Base-by-base conservation (phyloP, 2,329 filamentous ascomycete genomes). In the Colletotrichum tamarilloi region DNA sequence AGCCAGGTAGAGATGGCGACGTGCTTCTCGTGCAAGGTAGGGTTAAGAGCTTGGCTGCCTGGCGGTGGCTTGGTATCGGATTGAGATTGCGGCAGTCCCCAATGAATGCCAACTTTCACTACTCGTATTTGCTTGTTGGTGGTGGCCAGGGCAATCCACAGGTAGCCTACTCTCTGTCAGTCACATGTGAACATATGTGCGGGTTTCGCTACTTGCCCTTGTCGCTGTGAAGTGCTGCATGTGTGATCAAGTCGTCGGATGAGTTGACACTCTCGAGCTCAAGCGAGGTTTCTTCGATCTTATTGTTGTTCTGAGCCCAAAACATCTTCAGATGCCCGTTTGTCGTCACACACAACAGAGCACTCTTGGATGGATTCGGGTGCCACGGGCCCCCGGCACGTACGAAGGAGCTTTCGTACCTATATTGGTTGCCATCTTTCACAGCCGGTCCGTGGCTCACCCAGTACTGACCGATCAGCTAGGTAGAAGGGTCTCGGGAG, bases 231-330 rank as follows among this genome's bases (percentile, higher is more conserved):
- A 95, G 86, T 52, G 94, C 89, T 12, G 94, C 94, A 83, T 97
- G 95, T 0, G 94, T 95, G 63, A 96, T 88, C n/a, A 94, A 81
- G 75, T 95, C 92, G 75, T 95, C 91, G 0, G 92, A 91, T 42
- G 91, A 91, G 32, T 91, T 88, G 69, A 94, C 87, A 74, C 91
- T 92, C 79, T 95, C 93, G 46, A 97, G 83, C 75, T 96, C 93
- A n/a, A 92, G 85, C 3, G 89, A 89, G 0, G 91, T 89, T 79
- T 97, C 94, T 73, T 92, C 90, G 83, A 94, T 92, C 77, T 90
- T 90, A 68, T 87, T 89, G 80, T 92, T 94, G 56, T 90, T 91
- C 76, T 95, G 94, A 53, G 93, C 90, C 84, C 92, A 98, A 62
- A 95, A 88, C 78, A 98, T 86, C 77, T 92, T 93, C 67, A 98